Evolutionary conservation across 345 rosid genomes (phyloP).

Genomic region (Moringa oleifera): DNA sequence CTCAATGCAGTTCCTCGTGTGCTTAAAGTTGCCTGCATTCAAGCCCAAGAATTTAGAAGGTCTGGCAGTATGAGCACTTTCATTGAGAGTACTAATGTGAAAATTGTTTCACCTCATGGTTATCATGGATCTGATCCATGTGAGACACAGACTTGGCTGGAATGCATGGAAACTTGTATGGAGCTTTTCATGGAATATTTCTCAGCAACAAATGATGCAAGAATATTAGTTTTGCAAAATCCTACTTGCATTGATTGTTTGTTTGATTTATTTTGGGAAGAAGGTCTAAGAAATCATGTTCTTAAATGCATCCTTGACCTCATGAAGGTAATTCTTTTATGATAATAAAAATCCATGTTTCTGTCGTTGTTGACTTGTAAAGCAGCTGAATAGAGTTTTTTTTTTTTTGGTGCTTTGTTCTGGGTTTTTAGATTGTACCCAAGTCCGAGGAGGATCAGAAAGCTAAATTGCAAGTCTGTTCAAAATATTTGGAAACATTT

Average conservation of each 20-base stretch:
- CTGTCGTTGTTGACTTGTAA: slow-evolving; percentile 6
- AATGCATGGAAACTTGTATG: slow-evolving; percentile 60
- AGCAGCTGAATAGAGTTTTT: slow-evolving; percentile 5
- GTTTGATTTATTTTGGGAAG: slow-evolving; percentile 93
- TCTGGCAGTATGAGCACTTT: slow-evolving; percentile 20
- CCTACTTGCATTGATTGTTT: slow-evolving; percentile 62
- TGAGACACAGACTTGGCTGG: slow-evolving; percentile 40
- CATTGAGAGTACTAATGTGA: slow-evolving; percentile 22
- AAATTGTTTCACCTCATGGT: slow-evolving; percentile 23
- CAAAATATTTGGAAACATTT: slow-evolving; percentile 84
- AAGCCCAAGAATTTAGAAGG: slow-evolving; percentile 59
- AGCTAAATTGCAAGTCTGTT: slow-evolving; percentile 67
- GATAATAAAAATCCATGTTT: too few relatives aligned
- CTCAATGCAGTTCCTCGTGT: slow-evolving; percentile 67
- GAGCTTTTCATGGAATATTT: slow-evolving; percentile 56
- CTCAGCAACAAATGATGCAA: slow-evolving; percentile 52
- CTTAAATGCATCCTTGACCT: slow-evolving; percentile 63
- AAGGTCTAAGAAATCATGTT: slow-evolving; percentile 51
- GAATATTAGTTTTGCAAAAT: slow-evolving; percentile 50
- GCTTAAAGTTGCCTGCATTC: slow-evolving; percentile 70
- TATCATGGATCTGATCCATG: slow-evolving; percentile 29
- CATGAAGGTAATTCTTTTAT: slow-evolving; percentile 65
- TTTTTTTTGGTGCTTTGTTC: not conserved
- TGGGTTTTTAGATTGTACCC: slow-evolving; percentile 46
- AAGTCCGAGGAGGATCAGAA: slow-evolving; percentile 54